Percentiles rank a stretch among this genome's conserved stretches.
Evolutionary conservation across 2,329 filamentous ascomycete genomes (phyloP).

Genomic region (Aspergillus novofumigatus): DNA sequence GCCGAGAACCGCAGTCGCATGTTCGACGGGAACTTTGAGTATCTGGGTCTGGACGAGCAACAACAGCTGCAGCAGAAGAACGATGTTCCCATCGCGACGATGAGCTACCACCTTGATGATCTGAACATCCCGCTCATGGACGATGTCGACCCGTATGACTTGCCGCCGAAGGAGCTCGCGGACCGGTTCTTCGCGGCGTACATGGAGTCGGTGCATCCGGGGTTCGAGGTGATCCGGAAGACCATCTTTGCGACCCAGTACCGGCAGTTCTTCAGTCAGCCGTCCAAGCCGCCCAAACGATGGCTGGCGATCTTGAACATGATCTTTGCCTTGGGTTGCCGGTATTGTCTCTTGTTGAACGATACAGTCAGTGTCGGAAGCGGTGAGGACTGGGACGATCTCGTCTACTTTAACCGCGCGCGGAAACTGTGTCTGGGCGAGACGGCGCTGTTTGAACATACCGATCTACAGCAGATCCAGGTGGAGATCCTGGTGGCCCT

Average conservation of each 20-base stretch:
- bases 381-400: conserved; percentile 29
- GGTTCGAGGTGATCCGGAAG: conserved; percentile 39
- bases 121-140: conserved; percentile 31
- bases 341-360: conserved; percentile 33
- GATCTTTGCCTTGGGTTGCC: conserved; percentile 44
- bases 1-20: conserved; percentile 17
- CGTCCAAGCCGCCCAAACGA: conserved; percentile 26
- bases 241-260: conserved; percentile 38
- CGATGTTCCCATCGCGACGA: conserved; percentile 20
- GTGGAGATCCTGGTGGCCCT: conserved; percentile 36
- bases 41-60: not conserved
- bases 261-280: conserved; percentile 25
- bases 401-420: conserved; percentile 39
- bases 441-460: conserved; percentile 37
- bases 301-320: conserved; percentile 45
- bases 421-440: conserved; percentile 33
- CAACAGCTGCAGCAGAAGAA: conserved; percentile 1
- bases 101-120: conserved; percentile 41
- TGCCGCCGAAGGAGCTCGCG: conserved; percentile 35
- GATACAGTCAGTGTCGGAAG: conserved; percentile 11
- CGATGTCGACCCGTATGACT: conserved; percentile 31
- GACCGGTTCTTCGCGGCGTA: conserved; percentile 38
- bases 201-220: conserved; percentile 37
- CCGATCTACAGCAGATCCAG: conserved; percentile 43
- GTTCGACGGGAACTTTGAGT: not conserved